Base-by-base conservation (phyloP, 2,329 filamentous ascomycete species). In the Penicillium sp. region DNA sequence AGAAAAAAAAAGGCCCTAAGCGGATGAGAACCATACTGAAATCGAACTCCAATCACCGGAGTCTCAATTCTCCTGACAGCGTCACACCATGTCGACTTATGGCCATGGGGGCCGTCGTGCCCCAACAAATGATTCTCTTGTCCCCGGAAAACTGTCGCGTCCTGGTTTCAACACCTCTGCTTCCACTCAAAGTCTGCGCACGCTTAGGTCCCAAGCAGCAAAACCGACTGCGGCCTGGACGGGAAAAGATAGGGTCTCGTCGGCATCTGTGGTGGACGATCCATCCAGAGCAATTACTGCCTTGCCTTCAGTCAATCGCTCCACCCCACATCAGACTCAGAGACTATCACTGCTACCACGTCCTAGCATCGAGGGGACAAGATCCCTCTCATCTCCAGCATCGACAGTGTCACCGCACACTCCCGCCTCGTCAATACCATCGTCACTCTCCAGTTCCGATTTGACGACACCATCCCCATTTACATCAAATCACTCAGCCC, bases 41-140 rank as follows among this genome's bases (percentile, higher is more conserved):
- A 59, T 51, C 51, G 48, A 58, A 55, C 56, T 62, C 55, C 57
- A 54, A 57, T 56, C 48, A 58, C 59, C 60, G 56, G 49, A 61
- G 50, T 56, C 55, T 52, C 18, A 58, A 53, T 53, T 52, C 52
- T 59, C 48, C 49, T 54, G 42, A 47, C 49, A 47, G 50, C 51
- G 55, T 65, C 59, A 46, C 58, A 66, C 55, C 52, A 72, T 72
- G 69, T 60, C 64, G 68, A 59, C 63, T 55, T 59, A 67, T 59
- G 66, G 54, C 55, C 52, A 55, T 55, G 62, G 62, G 53, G 60
- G 58, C 40, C 55, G 58, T 53, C 62, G 61, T 54, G 60, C 59
- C 60, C 59, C 61, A 52, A 48, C 62, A 39, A 61, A 54, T 53
- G 55, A 63, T 53, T 47, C 53, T 47, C 56, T 54, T 42, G 44